Base-by-base conservation (phyloP, 1,284 basidiomycete species). In the Melanopsichium pennsylvanicum region DNA sequence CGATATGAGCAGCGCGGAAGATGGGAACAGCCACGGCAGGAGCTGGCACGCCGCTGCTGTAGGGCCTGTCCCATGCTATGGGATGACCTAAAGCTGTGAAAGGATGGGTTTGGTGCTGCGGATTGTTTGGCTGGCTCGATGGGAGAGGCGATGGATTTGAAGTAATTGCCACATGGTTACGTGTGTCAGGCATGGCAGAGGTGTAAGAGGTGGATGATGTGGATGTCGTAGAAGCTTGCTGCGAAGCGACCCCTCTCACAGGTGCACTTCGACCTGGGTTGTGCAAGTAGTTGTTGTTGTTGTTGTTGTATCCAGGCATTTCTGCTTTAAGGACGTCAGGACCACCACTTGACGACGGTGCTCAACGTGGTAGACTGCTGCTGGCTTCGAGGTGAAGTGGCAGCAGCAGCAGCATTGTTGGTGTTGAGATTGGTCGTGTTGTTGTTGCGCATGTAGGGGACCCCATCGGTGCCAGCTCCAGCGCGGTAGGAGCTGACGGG, bases 221-320 rank as follows among this genome's bases (percentile, higher is more conserved):
- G 8, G 22, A 37, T 35, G 46, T 33, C 26, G 56, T 48, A 25
- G 41, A 45, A 36, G 45, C 21, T 70, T 48, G 57, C 50, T 60
- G 59, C 72, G 72, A 62, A 71, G 70, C 59, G 47, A 61, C 69
- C 72, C 62, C 72, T 74, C 72, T 74, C 72, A 74, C 72, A 74
- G 72, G 69, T 57, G 56, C 60, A 51, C 62, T 68, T 56, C 72
- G 72, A 74, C 72, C 72, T 71, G 69, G 59, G 62, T 34, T 38
- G 55, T 57, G 60, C 60, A 48, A 47, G 39, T 51, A 35, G 27
- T 26, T 46, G 36, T 42, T 40, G 39, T 51, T 40, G 39, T 51
- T 29, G 27, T 29, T 7, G 27, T 29, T 29, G 27, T 7, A 44
- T 64, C 66, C 72, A 71, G 72, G 72, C 64, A 74, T 74, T 74